Percentiles rank a stretch among this genome's conserved stretches.
Evolutionary conservation across 179 eudicot species (phyloP).

Genomic region (Carnegiea gigantea): DNA sequence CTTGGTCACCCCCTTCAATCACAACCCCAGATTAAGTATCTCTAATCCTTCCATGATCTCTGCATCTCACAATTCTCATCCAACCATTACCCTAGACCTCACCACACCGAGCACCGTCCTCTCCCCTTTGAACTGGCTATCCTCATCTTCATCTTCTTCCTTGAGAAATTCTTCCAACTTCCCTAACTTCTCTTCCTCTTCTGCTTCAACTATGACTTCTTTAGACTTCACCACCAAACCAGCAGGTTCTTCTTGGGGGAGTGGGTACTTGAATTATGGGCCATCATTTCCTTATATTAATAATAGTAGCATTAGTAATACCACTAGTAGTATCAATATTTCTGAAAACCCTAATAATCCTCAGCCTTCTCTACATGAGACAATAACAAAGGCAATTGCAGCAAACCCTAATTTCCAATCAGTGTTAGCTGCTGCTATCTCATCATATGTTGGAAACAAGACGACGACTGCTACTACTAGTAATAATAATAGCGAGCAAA

Average conservation of each 20-base stretch:
- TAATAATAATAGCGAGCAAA: constrained; percentile 18
- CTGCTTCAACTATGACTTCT: constrained; percentile 21
- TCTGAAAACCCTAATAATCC: constrained; percentile 34
- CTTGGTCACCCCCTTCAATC: constrained; percentile 25
- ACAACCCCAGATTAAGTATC: constrained; percentile 14
- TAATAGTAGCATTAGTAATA: constrained; percentile 5
- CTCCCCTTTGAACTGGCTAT: constrained; percentile 28
- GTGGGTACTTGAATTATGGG: constrained; percentile 21
- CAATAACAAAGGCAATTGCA: constrained; percentile 64
- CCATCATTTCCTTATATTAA: constrained; percentile 23
- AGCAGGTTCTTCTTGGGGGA: constrained; percentile 26
- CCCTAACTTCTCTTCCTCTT: constrained; percentile 27
- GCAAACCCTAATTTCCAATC: constrained; percentile 71
- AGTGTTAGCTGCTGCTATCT: constrained; percentile 61
- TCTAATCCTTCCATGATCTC: constrained; percentile 40
- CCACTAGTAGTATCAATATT: constrained; percentile 6
- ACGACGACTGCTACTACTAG: constrained; percentile 6
- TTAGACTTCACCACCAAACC: constrained; percentile 26
- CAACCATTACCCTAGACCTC: constrained; percentile 79
- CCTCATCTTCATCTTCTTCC: constrained; percentile 17
- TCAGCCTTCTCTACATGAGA: constrained; percentile 51
- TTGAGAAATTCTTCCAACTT: constrained; percentile 24
- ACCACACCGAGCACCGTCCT: constrained; percentile 36
- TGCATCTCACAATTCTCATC: constrained; percentile 49
- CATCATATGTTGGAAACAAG: constrained; percentile 48